Evolutionary conservation across 2,329 filamentous ascomycete species (phyloP).

Genomic region (Fusarium foetens): DNA sequence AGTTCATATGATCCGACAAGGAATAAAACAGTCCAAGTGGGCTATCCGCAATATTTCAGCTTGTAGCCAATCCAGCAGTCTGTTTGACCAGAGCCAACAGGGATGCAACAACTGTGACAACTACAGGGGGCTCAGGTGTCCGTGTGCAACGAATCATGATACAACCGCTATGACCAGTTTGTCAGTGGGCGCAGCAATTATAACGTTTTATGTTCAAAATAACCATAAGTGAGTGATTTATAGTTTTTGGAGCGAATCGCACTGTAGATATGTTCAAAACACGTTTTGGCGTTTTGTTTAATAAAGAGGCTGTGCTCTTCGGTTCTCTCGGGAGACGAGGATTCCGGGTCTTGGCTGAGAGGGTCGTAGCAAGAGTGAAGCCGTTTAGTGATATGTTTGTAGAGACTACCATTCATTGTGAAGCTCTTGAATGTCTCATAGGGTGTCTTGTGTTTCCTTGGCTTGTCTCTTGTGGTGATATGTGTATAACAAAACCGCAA

Average conservation of each 20-base stretch:
- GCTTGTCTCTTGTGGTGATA: neutral
- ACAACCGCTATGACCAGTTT: neutral
- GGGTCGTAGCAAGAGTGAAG: constrained; percentile 49
- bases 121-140: neutral
- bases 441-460: neutral
- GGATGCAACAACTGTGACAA: neutral
- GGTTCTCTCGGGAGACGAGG: neutral
- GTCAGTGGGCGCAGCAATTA: neutral
- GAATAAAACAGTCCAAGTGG: neutral
- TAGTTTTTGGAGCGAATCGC: neutral
- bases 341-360: constrained; percentile 6
- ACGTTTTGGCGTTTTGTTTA: constrained; percentile 10
- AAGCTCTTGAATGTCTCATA: constrained; percentile 4
- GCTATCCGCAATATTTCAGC: neutral
- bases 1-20: neutral
- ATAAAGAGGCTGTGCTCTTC: constrained; percentile 6
- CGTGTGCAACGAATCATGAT: neutral
- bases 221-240: neutral
- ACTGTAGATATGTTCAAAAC: neutral
- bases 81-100: neutral
- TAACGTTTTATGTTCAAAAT: neutral
- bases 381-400: neutral
- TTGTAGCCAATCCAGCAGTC: neutral
- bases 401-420: neutral
- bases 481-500: neutral